These are phyloP conservation scores for Didymella glomerata DNA, from an alignment of 2,329 filamentous ascomycete genomes.

Conservation along the genomic window DNA sequence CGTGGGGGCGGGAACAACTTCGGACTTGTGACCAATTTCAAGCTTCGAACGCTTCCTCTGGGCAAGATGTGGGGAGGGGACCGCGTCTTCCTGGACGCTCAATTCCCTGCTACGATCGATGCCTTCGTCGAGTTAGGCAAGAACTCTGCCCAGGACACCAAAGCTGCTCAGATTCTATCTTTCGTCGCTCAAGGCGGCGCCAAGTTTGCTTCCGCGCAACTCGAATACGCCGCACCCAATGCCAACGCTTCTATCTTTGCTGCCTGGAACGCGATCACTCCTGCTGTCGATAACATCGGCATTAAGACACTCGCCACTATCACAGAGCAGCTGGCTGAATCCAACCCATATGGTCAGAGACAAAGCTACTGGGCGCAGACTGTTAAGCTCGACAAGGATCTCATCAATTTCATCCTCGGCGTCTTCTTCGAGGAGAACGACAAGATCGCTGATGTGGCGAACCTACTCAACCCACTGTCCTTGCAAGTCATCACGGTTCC, in stretches of 20 bases:
- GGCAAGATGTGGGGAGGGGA: conserved; percentile 42
- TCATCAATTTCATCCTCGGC: conserved; percentile 21
- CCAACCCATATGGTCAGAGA: conserved; percentile 10
- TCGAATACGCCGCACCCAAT: conserved; percentile 40
- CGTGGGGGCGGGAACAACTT: conserved; percentile 43
- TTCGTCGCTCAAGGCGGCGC: conserved; percentile 29
- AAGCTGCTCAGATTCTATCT: conserved; percentile 33
- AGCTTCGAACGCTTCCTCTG: conserved; percentile 25
- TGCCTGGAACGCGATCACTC: conserved; percentile 39
- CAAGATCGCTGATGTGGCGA: conserved; percentile 1
- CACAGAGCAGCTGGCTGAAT: conserved; percentile 25
- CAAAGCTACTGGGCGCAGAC: conserved; percentile 27
- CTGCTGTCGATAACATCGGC: conserved; percentile 34
- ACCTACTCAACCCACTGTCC: conserved; percentile 3
- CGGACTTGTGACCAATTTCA: conserved; percentile 37
- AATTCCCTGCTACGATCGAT: conserved; percentile 26
- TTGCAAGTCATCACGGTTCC: conserved; percentile 28
- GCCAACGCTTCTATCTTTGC: conserved; percentile 34
- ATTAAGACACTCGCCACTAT: conserved; percentile 35
- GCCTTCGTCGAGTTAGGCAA: conserved; percentile 30
- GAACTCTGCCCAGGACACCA: conserved; percentile 27
- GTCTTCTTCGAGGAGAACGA: conserved; percentile 21
- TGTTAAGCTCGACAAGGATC: conserved; percentile 24
- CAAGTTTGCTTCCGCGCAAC: conserved; percentile 33
- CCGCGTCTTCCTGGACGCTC: conserved; percentile 27